phyloP scores from a whole-genome alignment of 805 yeast species.

The Candida xyloterini region DNA sequence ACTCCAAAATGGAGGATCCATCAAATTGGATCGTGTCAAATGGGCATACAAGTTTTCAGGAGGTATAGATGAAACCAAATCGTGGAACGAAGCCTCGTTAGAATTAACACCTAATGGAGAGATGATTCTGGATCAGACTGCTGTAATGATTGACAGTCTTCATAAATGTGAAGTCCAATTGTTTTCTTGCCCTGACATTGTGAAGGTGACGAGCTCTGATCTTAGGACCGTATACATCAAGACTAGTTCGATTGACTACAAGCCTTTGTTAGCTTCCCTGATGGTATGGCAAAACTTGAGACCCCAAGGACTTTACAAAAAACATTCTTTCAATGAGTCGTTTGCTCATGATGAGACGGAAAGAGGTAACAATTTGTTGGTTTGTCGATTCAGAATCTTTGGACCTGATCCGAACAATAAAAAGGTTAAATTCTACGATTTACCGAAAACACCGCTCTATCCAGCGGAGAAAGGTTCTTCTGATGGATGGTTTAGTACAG shows the following conservation, averaged over 20 bases:
- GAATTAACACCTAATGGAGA: constrained; percentile 28
- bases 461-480: constrained; percentile 22
- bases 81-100: constrained; percentile 26
- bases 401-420: constrained; percentile 54
- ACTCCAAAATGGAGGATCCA: constrained; percentile 16
- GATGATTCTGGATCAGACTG: constrained; percentile 19
- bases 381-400: constrained; percentile 62
- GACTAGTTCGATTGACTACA: constrained; percentile 19
- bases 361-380: constrained; percentile 41
- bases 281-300: constrained; percentile 50
- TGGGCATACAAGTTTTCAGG: constrained; percentile 24
- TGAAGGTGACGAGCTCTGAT: constrained; percentile 41
- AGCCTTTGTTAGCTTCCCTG: constrained; percentile 38
- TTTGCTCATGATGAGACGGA: constrained; percentile 23
- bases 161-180: constrained; percentile 31
- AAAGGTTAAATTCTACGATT: constrained; percentile 31
- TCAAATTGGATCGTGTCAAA: constrained; percentile 10
- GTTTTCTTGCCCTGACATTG: constrained; percentile 31
- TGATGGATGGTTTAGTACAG: constrained; percentile 71
- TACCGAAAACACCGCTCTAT: constrained; percentile 23
- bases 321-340: constrained; percentile 43
- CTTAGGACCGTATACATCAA: constrained; percentile 31
- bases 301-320: constrained; percentile 44
- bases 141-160: constrained; percentile 25
- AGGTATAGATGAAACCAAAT: background rate